phyloP scores from a whole-genome alignment of 306 rosid species.

The Cucurbita maxima region DNA sequence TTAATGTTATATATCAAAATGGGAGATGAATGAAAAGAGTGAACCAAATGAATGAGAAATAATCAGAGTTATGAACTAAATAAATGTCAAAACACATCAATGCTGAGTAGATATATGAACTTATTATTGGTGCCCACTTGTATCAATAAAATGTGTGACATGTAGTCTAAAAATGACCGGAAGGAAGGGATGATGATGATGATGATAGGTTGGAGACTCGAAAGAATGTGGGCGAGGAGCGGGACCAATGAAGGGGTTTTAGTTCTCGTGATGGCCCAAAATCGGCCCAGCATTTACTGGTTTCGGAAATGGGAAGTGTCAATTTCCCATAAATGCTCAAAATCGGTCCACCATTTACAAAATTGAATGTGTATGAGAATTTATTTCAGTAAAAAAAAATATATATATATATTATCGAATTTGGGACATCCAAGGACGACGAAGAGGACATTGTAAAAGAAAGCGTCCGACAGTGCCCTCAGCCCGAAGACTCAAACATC shows the following conservation, averaged over 20 bases:
- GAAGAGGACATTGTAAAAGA: not conserved
- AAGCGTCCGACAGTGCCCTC: not conserved
- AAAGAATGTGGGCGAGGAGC: not conserved
- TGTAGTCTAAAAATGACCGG: not conserved
- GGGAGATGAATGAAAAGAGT: too few species aligned
- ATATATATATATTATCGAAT: too few species aligned
- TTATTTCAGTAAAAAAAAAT: too few species aligned
- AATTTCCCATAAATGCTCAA: not conserved
- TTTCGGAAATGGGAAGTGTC: not conserved
- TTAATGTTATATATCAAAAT: too few species aligned
- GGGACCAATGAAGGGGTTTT: not conserved
- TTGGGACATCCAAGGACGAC: not conserved
- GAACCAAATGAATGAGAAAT: too few species aligned
- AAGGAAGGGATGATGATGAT: not conserved
- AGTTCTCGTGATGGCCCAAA: not conserved
- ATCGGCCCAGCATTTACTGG: not conserved
- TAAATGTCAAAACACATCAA: too few species aligned
- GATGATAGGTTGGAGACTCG: too few species aligned
- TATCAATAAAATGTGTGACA: not conserved
- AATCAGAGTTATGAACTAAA: too few species aligned
- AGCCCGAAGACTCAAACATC: not conserved
- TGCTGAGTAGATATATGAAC: too few species aligned
- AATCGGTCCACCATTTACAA: too few species aligned
- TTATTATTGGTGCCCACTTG: too few species aligned
- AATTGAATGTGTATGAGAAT: too few species aligned